Evolutionary conservation across 805 yeast species (phyloP), one percentile per base, ranked within the genome.

Genomic region (Spathaspora girioi): DNA sequence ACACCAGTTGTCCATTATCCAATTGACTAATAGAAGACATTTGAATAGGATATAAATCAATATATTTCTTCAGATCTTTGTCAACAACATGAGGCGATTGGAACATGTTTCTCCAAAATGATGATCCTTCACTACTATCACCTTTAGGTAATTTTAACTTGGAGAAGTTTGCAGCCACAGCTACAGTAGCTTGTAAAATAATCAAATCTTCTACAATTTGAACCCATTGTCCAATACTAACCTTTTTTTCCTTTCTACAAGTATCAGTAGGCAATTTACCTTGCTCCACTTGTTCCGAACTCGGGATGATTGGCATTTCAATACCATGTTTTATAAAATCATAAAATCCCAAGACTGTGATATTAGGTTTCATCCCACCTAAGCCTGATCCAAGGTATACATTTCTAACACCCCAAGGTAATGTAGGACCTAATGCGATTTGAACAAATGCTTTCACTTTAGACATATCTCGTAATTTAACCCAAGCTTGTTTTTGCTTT

Each of bases 301-400:
- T 52, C 6, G 59, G 53, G 1, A 61, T 17, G 8, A 57, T 46
- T 1, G 75, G 75, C 40, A 66, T 54, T 9, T 62, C 62, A 15
- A 69, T 59, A 1, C 77, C 76, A 52, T 70, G 76, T 49, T 71
- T 72, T 20, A 64, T 68, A 53, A 86, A 73, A 62, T 93, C 96
- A 59, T 86, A 89, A 61, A 91, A 91, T 0, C 98, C 98, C 31
- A 94, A 54, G 0, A 94, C 96, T 0, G 97, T 89, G 48, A 94
- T 92, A 63, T 94, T 94, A 1, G 99, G 99, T 60, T 82, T 86
- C 99, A 94, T 94, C 11, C 97, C 97, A 7, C 99, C 99, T n/a
- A 94, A 73, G 0, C 99, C 99, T 2, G 96, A 87, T 0, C 97
- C 97, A 53, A 93, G 67, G 53, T 82, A 91, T 9, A 94, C 91